Evolutionary conservation across 768 basidiomycete genomes (phyloP).

Genomic region (Termitomyces sp.): DNA sequence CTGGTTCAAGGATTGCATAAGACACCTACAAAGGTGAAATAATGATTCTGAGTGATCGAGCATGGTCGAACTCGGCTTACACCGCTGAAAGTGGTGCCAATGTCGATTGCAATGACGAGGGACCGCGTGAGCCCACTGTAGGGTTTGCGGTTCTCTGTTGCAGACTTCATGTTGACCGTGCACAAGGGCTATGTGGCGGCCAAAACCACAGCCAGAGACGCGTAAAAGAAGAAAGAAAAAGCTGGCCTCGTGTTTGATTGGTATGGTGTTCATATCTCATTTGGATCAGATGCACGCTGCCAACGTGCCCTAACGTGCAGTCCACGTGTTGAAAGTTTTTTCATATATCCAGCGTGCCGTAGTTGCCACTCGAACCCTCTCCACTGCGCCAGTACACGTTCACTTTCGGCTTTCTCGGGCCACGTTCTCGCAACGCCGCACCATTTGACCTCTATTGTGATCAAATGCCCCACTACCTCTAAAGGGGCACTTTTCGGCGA

Average conservation of each 20-base stretch:
- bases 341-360: neutral
- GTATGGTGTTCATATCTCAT: conserved; percentile 2
- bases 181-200: conserved; percentile 3
- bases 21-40: conserved; percentile 42
- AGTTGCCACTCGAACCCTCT: neutral
- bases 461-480: conserved; percentile 15
- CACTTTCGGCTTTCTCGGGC: conserved; percentile 11
- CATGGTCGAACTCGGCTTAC: conserved; percentile 33
- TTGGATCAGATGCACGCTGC: conserved; percentile 14
- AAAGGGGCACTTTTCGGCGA: conserved; percentile 26
- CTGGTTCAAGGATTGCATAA: conserved; percentile 79
- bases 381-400: neutral
- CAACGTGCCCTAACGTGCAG: conserved; percentile 14
- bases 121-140: conserved; percentile 61
- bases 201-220: conserved; percentile 6
- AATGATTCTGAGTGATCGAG: neutral
- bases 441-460: conserved; percentile 14
- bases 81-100: conserved; percentile 82
- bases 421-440: conserved; percentile 10
- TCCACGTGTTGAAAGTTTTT: neutral
- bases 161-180: conserved; percentile 17
- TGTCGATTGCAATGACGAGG: conserved; percentile 75
- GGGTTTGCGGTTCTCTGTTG: conserved; percentile 65
- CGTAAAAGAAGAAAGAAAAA: conserved; percentile 11
- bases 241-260: conserved; percentile 18